Evolutionary conservation across 208 protist genomes (phyloP).

Genomic region (Porcisia deanei): DNA sequence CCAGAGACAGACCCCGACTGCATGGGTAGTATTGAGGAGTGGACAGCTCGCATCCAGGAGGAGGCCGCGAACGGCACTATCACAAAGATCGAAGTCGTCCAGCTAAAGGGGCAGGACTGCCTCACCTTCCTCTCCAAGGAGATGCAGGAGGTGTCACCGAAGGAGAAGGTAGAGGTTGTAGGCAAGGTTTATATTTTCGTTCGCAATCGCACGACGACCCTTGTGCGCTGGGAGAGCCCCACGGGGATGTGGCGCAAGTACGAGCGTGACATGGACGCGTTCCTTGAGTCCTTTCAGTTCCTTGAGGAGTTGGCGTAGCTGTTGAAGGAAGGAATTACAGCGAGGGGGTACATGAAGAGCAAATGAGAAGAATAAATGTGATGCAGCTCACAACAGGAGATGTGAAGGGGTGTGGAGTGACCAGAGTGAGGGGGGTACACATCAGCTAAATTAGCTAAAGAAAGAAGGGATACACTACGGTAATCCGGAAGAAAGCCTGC

Average conservation of each 20-base stretch:
- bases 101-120: slow-evolving; percentile 51
- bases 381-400: neutral
- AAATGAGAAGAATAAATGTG: neutral
- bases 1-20: slow-evolving; percentile 76
- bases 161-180: slow-evolving; percentile 52
- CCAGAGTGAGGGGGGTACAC: neutral
- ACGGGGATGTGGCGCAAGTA: slow-evolving; percentile 62
- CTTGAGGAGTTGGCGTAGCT: slow-evolving; percentile 20
- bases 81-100: slow-evolving; percentile 41
- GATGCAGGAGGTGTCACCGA: slow-evolving; percentile 78
- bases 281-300: slow-evolving; percentile 68
- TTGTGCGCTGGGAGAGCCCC: slow-evolving; percentile 72
- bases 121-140: slow-evolving; percentile 71
- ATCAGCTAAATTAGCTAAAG: neutral
- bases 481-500: neutral
- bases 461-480: neutral
- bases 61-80: slow-evolving; percentile 56
- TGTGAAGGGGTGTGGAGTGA: neutral
- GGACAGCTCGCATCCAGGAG: slow-evolving; percentile 56
- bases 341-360: neutral
- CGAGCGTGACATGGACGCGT: slow-evolving; percentile 59
- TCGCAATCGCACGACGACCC: slow-evolving; percentile 55
- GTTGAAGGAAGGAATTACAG: neutral
- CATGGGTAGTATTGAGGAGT: slow-evolving; percentile 62
- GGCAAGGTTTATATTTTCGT: slow-evolving; percentile 80